Base-by-base conservation (phyloP, 2,329 filamentous ascomycete genomes). In the Botrytis medusae region DNA sequence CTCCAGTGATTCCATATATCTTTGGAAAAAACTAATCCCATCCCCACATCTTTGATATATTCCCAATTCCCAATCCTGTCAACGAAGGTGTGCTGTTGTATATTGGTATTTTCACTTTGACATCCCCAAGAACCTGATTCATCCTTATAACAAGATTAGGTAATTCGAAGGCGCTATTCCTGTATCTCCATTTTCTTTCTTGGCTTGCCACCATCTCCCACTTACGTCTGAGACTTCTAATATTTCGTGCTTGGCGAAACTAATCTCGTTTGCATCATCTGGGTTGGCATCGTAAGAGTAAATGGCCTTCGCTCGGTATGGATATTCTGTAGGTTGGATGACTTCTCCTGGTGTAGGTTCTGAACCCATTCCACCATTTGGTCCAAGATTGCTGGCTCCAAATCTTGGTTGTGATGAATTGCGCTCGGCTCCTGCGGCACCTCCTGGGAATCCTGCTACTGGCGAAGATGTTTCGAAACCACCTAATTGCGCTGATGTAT, bases 231-330 rank as follows among this genome's bases (percentile, higher is more conserved):
- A 97, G 71, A 98, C 94, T 83, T 98, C 95, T 75, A 98, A 88
- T 75, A 98, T 94, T 84, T 98, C 95, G 83, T 98, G 94, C 84
- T 98, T 98, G 75, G 91, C 88, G 84, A 98, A 98, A 78, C 93
- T 95, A 79, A 98, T 98, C 84, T 98, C 95, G 83, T 98, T 98
- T 74, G 94, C 94, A 79, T 98, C 95, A 79, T 98, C 95, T 42
- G 95, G 95, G 82, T 98, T 98, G 77, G 95, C 95, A 81, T 98
- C 95, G 84, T 98, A 98, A 82, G 93, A 97, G 86, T 99, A 99
- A 81, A 99, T 99, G 75, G 96, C 96, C 89, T 98, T 98, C 67
- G 96, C 96, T 73, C 93, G 90, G 84, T 99, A 99, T 5, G 96
- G 96, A 82, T 99, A 99, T 82, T 98, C 95, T 61, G 93, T 95